Conservation (phyloP, 495 filamentous ascomycete species). For the Penicillium chermesinum region DNA sequence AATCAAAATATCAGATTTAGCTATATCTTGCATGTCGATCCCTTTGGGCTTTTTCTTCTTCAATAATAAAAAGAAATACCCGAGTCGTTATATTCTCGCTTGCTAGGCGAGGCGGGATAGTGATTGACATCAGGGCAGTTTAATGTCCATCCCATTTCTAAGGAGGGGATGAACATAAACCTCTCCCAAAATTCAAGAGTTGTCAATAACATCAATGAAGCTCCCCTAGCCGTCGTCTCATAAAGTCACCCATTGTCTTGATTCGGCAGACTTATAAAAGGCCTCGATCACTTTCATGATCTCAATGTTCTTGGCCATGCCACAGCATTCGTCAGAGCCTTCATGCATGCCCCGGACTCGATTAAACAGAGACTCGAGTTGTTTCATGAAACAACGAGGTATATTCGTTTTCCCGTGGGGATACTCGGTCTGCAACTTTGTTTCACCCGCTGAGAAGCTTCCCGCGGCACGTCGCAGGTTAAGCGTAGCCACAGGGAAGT, state of each 20-base stretch:
- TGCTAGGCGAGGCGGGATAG: too few relatives aligned
- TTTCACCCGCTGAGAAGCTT: conserved; percentile 12
- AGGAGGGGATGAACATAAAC: too few relatives aligned
- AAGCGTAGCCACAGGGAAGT: conserved; percentile 10
- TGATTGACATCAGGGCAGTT: too few relatives aligned
- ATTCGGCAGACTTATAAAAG: conserved; percentile 15
- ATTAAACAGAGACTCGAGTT: conserved; percentile 8
- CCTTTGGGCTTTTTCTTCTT: too few relatives aligned
- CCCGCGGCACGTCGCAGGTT: conserved; percentile 6
- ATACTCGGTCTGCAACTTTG: conserved; percentile 9
- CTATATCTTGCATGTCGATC: too few relatives aligned
- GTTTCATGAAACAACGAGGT: conserved; percentile 10
- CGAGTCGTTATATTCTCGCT: too few relatives aligned
- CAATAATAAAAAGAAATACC: too few relatives aligned
- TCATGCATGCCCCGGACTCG: conserved; percentile 3
- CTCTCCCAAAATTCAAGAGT: too few relatives aligned
- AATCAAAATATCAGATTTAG: too few relatives aligned
- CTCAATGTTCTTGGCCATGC: conserved; percentile 7
- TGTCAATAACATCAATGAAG: too few relatives aligned
- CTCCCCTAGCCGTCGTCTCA: not conserved
- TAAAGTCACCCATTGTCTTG: conserved; percentile 7
- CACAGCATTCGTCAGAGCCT: conserved; percentile 5
- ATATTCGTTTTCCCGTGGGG: conserved; percentile 14
- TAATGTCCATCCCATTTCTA: too few relatives aligned
- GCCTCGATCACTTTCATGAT: conserved; percentile 14